Conservation (phyloP, 2,329 filamentous ascomycete species). For the Pseudogymnoascus destructans region DNA sequence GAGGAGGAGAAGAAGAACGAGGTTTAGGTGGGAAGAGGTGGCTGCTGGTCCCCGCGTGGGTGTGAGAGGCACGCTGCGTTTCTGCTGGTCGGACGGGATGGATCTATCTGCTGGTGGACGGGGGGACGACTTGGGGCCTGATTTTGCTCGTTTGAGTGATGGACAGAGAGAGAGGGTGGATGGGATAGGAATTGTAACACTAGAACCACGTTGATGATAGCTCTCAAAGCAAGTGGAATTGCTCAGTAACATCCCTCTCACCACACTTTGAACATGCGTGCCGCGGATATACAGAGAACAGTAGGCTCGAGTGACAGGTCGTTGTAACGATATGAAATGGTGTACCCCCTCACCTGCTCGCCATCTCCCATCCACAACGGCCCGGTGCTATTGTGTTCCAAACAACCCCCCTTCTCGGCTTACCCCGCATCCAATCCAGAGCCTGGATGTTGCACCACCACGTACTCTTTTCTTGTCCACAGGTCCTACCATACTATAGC, state of each 20-base stretch:
- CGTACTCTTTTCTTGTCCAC: not conserved
- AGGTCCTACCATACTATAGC: not conserved
- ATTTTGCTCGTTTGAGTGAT: not conserved
- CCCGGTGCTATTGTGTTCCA: not conserved
- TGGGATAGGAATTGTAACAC: not conserved
- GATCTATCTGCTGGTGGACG: not conserved
- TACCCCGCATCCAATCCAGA: not conserved
- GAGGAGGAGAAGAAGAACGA: constrained; percentile 33
- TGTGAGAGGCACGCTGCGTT: too few species aligned
- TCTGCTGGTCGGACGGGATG: not conserved
- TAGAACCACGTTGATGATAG: not conserved
- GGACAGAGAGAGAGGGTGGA: not conserved
- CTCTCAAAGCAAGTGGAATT: not conserved
- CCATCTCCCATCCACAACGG: not conserved
- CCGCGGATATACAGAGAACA: not conserved
- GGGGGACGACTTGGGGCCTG: not conserved
- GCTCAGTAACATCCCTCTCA: not conserved
- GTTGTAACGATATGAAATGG: not conserved
- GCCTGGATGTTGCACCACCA: not conserved
- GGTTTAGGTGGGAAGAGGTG: constrained; percentile 22
- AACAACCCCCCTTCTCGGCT: not conserved
- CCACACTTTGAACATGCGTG: not conserved
- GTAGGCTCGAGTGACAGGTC: not conserved
- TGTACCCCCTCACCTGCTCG: not conserved
- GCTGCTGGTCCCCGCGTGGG: not conserved